phyloP scores from a whole-genome alignment of 768 basidiomycete species.

The Auricularia cornea region DNA sequence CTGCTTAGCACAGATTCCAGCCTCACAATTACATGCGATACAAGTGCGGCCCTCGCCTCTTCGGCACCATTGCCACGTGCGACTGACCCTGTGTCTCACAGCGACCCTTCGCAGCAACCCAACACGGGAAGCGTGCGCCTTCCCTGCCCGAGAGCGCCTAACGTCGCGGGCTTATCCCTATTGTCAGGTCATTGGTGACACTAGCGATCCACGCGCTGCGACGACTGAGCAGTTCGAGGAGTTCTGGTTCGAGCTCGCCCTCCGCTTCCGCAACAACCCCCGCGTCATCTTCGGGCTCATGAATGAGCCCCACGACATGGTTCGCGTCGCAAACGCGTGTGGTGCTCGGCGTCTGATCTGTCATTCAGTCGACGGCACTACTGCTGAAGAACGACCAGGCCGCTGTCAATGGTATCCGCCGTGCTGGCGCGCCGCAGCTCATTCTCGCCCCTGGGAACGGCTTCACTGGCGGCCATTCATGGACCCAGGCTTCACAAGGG shows the following conservation, averaged over 20 bases:
- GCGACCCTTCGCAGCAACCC: constrained; percentile 37
- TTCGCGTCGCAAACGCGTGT: too few species aligned
- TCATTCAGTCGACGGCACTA: constrained; percentile 28
- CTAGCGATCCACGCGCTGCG: constrained; percentile 36
- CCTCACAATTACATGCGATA: constrained; percentile 30
- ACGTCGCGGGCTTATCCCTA: too few species aligned
- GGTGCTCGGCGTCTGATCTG: background rate
- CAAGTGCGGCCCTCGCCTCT: constrained; percentile 24
- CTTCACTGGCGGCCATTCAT: constrained; percentile 38
- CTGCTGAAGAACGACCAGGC: constrained; percentile 37
- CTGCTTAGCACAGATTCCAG: too few species aligned
- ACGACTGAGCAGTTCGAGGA: constrained; percentile 35
- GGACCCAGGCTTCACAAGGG: constrained; percentile 25
- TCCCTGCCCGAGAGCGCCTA: too few species aligned
- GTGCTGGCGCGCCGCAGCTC: constrained; percentile 32
- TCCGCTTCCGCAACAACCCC: constrained; percentile 31
- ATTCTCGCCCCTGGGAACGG: constrained; percentile 41
- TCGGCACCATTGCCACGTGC: background rate
- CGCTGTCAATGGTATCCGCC: constrained; percentile 36
- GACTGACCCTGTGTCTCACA: constrained; percentile 10
- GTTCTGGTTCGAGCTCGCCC: constrained; percentile 37
- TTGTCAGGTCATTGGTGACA: constrained; percentile 41
- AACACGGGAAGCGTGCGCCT: constrained; percentile 35
- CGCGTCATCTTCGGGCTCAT: constrained; percentile 41
- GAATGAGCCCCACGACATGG: constrained; percentile 42